Evolutionary conservation across 257 asterid species (phyloP).

Genomic region (Apocynum venetum): DNA sequence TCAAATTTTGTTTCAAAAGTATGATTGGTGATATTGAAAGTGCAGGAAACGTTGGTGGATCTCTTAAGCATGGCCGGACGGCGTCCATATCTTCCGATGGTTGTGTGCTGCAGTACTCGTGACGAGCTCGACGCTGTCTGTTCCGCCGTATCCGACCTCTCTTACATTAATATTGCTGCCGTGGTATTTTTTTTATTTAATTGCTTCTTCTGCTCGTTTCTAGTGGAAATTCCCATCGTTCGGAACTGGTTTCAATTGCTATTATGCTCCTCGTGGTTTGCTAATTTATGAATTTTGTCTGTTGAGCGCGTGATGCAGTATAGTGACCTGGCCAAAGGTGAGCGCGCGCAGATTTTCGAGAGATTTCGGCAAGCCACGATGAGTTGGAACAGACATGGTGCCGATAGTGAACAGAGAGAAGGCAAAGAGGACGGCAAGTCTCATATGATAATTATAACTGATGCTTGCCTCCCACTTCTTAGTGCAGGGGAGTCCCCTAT

Average conservation of each 20-base stretch:
- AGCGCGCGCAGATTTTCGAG: slow-evolving; percentile 54
- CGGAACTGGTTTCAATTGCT: neutral
- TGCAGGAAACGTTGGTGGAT: slow-evolving; percentile 71
- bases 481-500: slow-evolving; percentile 63
- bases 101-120: slow-evolving; percentile 82
- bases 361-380: slow-evolving; percentile 53
- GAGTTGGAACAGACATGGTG: slow-evolving; percentile 59
- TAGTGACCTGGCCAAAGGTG: slow-evolving; percentile 72
- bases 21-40: slow-evolving; percentile 2
- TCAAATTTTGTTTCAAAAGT: neutral
- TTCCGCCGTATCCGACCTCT: slow-evolving; percentile 52
- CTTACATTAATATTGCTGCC: slow-evolving; percentile 49
- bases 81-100: slow-evolving; percentile 66
- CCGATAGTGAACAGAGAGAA: slow-evolving; percentile 39
- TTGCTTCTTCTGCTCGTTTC: too few species aligned
- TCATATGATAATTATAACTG: slow-evolving; percentile 70
- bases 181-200: slow-evolving; percentile 32
- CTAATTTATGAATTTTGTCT: neutral
- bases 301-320: slow-evolving; percentile 36
- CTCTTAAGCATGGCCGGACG: slow-evolving; percentile 77
- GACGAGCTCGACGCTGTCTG: slow-evolving; percentile 87
- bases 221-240: neutral
- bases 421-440: slow-evolving; percentile 52
- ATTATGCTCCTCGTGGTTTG: neutral
- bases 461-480: slow-evolving; percentile 82